Evolutionary conservation across 2,329 filamentous ascomycete species (phyloP).

Genomic region (Amauroascus niger): DNA sequence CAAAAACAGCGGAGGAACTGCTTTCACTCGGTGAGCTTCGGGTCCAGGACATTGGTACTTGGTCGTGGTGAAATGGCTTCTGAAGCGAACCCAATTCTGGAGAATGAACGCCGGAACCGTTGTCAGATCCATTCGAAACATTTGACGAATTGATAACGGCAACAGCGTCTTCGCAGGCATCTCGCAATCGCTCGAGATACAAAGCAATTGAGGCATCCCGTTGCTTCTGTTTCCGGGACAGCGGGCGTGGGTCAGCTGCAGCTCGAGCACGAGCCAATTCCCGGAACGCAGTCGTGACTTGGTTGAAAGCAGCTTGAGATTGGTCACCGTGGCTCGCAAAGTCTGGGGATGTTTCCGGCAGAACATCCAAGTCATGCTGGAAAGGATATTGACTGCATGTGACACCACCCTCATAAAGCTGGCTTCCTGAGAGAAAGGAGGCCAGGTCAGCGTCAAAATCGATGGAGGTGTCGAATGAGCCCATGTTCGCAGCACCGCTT

Average conservation of each 20-base stretch:
- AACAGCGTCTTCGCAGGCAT: slow-evolving; percentile 20
- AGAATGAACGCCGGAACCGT: background rate
- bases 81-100: background rate
- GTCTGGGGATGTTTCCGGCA: background rate
- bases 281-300: slow-evolving; percentile 20
- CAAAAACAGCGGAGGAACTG: slow-evolving; percentile 20
- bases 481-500: background rate
- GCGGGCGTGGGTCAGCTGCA: slow-evolving; percentile 27
- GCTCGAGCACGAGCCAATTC: slow-evolving; percentile 32
- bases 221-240: slow-evolving; percentile 34
- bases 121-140: background rate
- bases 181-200: slow-evolving; percentile 32
- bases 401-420: background rate
- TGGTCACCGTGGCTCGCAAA: slow-evolving; percentile 2
- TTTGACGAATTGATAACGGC: slow-evolving; percentile 11
- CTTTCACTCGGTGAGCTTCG: slow-evolving; percentile 11
- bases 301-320: slow-evolving; percentile 12
- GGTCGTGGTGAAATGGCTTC: slow-evolving; percentile 5
- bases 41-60: slow-evolving; percentile 9
- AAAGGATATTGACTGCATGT: background rate
- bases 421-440: slow-evolving; percentile 1
- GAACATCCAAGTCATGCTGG: background rate
- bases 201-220: slow-evolving; percentile 35
- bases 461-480: background rate
- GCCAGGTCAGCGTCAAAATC: background rate